phyloP scores from a whole-genome alignment of 2,329 filamentous ascomycete genomes.

The Dactylellina drechsleri region DNA sequence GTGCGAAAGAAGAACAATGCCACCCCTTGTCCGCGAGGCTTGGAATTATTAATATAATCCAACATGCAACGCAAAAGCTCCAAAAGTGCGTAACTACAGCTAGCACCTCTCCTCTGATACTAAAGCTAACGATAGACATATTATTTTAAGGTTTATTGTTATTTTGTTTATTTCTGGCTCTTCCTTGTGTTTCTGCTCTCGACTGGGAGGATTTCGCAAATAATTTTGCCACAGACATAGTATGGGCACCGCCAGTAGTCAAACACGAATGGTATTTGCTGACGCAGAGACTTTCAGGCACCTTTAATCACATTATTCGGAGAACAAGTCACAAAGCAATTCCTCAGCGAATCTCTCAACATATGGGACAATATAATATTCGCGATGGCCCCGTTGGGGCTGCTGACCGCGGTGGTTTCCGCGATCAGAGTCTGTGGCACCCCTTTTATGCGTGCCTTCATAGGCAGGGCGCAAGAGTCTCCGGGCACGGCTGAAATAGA shows the following conservation, averaged over 20 bases:
- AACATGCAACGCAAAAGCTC: slow-evolving; percentile 21
- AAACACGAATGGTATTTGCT: not conserved
- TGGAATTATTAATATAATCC: too few relatives aligned
- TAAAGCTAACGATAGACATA: too few relatives aligned
- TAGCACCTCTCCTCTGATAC: too few relatives aligned
- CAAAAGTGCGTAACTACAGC: not conserved
- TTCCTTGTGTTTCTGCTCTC: slow-evolving; percentile 3
- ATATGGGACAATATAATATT: slow-evolving; percentile 56
- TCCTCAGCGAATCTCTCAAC: slow-evolving; percentile 60
- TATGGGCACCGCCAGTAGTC: not conserved
- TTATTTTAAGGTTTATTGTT: not conserved
- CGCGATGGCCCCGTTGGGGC: slow-evolving; percentile 58
- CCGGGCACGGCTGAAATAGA: slow-evolving; percentile 38
- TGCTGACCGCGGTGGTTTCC: slow-evolving; percentile 62
- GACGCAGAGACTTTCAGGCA: slow-evolving; percentile 5
- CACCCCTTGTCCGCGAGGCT: too few relatives aligned
- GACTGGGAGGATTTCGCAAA: slow-evolving; percentile 45
- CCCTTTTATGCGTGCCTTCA: slow-evolving; percentile 39
- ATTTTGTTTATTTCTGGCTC: not conserved
- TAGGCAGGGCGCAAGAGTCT: slow-evolving; percentile 34
- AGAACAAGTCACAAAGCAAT: slow-evolving; percentile 62
- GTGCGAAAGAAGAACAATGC: too few relatives aligned
- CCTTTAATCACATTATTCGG: slow-evolving; percentile 62
- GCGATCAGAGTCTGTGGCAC: slow-evolving; percentile 60
- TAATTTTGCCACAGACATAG: slow-evolving; percentile 45